These are phyloP conservation scores for Acanthamoeba triangularis DNA, from an alignment of 208 protist species.

Conservation along the genomic window DNA sequence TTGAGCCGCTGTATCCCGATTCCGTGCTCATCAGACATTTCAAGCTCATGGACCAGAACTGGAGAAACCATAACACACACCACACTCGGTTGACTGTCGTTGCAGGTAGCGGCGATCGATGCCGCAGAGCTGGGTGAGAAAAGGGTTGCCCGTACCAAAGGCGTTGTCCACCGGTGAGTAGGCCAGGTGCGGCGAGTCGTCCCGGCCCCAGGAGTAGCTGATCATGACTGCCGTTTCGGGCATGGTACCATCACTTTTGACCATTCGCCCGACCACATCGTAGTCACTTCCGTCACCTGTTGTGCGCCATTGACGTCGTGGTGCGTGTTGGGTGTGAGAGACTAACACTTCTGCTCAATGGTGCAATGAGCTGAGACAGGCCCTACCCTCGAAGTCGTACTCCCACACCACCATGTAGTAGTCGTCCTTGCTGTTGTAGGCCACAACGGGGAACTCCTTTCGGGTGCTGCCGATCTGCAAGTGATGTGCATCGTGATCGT, in stretches of 20 bases:
- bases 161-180: not conserved
- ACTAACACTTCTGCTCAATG: not conserved
- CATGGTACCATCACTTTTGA: not conserved
- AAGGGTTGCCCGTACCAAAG: not conserved
- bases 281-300: not conserved
- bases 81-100: too few relatives aligned
- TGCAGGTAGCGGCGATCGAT: too few relatives aligned
- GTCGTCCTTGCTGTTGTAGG: not conserved
- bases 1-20: not conserved
- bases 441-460: not conserved
- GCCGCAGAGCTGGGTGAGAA: too few relatives aligned
- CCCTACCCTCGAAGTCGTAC: not conserved
- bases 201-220: not conserved
- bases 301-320: too few relatives aligned
- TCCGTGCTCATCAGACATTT: not conserved
- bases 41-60: not conserved
- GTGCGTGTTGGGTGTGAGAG: too few relatives aligned
- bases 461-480: not conserved
- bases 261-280: not conserved
- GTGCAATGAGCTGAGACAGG: not conserved
- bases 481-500: too few relatives aligned
- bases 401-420: slow-evolving; percentile 35
- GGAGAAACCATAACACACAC: not conserved
- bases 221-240: not conserved
- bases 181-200: not conserved